Base-by-base conservation (phyloP, 2,329 filamentous ascomycete species). In the Claviceps sp. region DNA sequence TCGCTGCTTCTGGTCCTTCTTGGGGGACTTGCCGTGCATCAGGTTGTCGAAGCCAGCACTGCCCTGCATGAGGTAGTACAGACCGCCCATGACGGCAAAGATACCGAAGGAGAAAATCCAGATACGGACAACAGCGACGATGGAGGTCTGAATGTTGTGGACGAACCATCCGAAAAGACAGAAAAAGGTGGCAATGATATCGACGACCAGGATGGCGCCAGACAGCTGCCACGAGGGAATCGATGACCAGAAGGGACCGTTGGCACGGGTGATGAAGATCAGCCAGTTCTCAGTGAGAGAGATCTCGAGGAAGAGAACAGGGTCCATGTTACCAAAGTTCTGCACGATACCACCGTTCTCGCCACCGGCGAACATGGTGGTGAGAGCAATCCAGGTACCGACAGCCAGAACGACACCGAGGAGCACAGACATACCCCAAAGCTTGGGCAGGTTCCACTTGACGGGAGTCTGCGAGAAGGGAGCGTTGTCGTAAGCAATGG, bases 181-280 rank as follows among this genome's bases (percentile, higher is more conserved):
- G 79, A 95, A 94, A 67, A 89, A 77, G 41, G 88, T 94, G 57
- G 89, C 88, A 54, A 94, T 71, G 60, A 93, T 77, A 64, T 95
- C 88, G 63, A 95, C 89, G 48, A 88, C 59, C 47, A 93, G 66
- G 58, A 95, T 89, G 57, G 89, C 89, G 56, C 83, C 83, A 52
- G 76, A 69, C 45, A 95, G 76, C 70, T 94, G 87, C 85, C 87
- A 90, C 55, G 88, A 94, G 54, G 89, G 89, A 54, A 89, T 79
- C 24, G 86, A 90, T 3, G 86, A 89, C 88, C 88, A 94, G 78
- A 94, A 91, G 51, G 88, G 87, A 63, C 89, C 88, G 70, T 90
- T 90, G 71, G 88, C 85, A 77, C 89, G 88, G 58, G 89, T 95
- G 72, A 95, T 91, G 76, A 95, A 94, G 71, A 95, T 95, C 50